Evolutionary conservation across 768 basidiomycete species (phyloP), one percentile per base, ranked within the genome.

Genomic region (Chalciporus sphaerocephalus): DNA sequence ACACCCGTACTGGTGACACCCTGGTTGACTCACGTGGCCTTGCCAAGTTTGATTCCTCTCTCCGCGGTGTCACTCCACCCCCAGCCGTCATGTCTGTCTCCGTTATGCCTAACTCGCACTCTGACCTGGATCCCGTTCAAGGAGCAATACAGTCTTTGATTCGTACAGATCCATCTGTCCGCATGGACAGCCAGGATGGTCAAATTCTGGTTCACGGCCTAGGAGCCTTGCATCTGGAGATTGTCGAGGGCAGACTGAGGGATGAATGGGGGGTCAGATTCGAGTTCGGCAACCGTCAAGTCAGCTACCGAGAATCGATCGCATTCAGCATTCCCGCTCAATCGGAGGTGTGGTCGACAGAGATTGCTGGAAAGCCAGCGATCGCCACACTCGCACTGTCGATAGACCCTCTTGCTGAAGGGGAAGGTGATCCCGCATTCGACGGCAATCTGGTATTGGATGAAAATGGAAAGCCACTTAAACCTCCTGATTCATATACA

Each of bases 151-250:
- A 75, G 21, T 70, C 85, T 1, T 69, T 93, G 21, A 71, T 79
- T 15, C 83, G 91, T n/a, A 92, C 92, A 1, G 91, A 93, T 58
- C 91, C 91, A n/a, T 92, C 89, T 1, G 79, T 92, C 22, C 83
- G 92, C 16, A 72, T 83, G 23, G 91, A 92, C 43, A 69, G 71
- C 3, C 83, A 87, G 44, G 91, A 93, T 52, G 91, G 89, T 1
- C 91, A 93, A 56, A 70, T 90, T 25, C 74, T 93, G 23, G 74
- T 90, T 1, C 87, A 92, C 53, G 90, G 90, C 2, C 78, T 93
- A 33, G 91, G 91, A 12, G 80, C 86, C 23, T 74, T 93, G 11
- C 91, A 93, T 59, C 76, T 93, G n/a, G 91, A 93, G 64, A 92
- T 93, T 44, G 74, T 92, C 9, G 87, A 89, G 65, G 79, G 81